Evolutionary conservation across 176 grass and related monocot genomes (phyloP).

Genomic region (Triticum dicoccoides): DNA sequence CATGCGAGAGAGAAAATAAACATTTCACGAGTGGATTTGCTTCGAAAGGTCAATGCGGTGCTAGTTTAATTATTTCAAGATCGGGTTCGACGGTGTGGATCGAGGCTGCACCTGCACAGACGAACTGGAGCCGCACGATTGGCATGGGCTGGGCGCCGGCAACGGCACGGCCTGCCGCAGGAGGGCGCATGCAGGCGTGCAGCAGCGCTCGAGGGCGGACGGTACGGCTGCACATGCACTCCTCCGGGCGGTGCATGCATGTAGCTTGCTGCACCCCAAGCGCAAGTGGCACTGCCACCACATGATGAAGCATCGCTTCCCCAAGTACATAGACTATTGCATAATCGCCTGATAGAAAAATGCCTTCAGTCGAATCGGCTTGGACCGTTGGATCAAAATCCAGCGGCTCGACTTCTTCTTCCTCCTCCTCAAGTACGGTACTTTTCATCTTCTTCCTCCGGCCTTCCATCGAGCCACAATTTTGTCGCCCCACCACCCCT

Average conservation of each 20-base stretch:
- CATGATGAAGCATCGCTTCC: not conserved
- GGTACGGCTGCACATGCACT: constrained; percentile 34
- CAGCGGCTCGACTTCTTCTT: too few species aligned
- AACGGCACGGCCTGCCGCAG: not conserved
- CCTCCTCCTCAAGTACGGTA: too few species aligned
- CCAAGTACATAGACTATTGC: too few species aligned
- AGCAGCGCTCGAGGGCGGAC: not conserved
- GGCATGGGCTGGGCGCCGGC: not conserved
- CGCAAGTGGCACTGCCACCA: constrained; percentile 5
- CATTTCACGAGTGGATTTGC: not conserved
- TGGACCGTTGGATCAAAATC: too few species aligned
- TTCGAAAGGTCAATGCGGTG: not conserved
- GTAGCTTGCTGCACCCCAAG: not conserved
- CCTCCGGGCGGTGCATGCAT: not conserved
- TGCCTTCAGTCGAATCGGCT: too few species aligned
- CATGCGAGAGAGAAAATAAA: not conserved
- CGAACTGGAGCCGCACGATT: not conserved
- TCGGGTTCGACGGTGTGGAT: not conserved
- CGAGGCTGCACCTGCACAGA: too few species aligned
- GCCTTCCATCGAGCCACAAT: too few species aligned
- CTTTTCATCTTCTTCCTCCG: too few species aligned
- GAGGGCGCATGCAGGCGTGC: not conserved
- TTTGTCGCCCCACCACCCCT: too few species aligned
- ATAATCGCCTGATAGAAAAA: too few species aligned
- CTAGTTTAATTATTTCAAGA: not conserved